These are phyloP conservation scores for Ophiostoma piceae DNA, from an alignment of 2,329 filamentous ascomycete genomes.

Conservation along the genomic window DNA sequence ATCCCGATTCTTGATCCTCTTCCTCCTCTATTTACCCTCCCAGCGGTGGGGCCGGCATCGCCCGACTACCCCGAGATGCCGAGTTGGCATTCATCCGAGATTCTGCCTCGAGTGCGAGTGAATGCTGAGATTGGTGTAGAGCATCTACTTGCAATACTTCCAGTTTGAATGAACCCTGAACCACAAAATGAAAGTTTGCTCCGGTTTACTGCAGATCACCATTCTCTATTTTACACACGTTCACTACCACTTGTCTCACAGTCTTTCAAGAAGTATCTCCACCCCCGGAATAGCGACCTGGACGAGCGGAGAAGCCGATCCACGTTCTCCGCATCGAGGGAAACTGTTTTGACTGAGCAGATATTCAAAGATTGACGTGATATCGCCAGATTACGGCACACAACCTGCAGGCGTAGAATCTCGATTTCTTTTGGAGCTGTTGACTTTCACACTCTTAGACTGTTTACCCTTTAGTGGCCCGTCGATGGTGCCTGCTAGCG, in stretches of 20 bases:
- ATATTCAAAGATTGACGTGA: background rate
- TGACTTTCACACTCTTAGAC: too few species aligned
- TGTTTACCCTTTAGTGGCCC: background rate
- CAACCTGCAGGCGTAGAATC: background rate
- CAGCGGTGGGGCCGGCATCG: slow-evolving; percentile 1
- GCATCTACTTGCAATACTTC: background rate
- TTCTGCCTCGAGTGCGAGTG: background rate
- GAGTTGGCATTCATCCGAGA: background rate
- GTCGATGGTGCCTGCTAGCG: background rate
- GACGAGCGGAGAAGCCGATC: slow-evolving; percentile 3
- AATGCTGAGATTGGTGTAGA: too few species aligned
- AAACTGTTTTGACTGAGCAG: background rate
- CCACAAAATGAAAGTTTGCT: background rate
- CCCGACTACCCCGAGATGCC: slow-evolving; percentile 9
- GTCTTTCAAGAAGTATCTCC: background rate
- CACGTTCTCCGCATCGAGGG: slow-evolving; percentile 7
- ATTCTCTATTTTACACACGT: background rate
- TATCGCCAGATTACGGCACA: background rate
- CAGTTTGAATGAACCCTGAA: background rate
- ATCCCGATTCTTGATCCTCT: background rate
- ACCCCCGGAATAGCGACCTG: background rate
- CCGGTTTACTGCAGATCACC: slow-evolving; percentile 5
- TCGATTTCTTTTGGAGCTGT: background rate
- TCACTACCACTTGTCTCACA: background rate
- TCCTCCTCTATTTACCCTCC: background rate